Base-by-base conservation (phyloP, 305 asterid genomes). In the Fraxinus baroniana region DNA sequence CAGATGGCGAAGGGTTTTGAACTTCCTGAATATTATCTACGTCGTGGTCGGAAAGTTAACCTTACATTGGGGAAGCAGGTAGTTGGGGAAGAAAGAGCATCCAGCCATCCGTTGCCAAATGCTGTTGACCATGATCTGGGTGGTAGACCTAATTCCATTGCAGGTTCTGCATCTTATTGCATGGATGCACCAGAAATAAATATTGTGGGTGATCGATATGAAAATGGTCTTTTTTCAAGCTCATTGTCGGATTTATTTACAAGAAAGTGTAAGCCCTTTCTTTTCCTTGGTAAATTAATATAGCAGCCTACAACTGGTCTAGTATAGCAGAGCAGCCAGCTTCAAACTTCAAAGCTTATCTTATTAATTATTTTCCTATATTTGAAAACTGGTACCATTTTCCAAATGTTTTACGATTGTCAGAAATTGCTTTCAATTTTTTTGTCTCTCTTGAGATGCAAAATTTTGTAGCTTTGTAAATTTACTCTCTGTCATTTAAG, bases 241-340 rank as follows among this genome's bases (percentile, higher is more conserved):
- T 41, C 52, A 41, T 41, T 41, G 52, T 96, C 99, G 2, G 98
- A 96, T 86, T 75, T 94, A 81, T 91, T 96, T 82, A 88, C 87
- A 80, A 87, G 90, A 85, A 93, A 93, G 84, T 78, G 99, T 96
- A 90, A 46, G 97, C 62, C 79, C 83, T 82, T 87, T 46, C 84
- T 28, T 82, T 80, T 78, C 72, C 22, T 35, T 39, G 35, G 41
- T 28, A 30, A 5, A 57, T 72, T 77, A 60, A 62, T 84, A 32
- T 49, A 12, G 60, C 60, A 49, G 20, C 60, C 60, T 49, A 49
- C 60, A 49, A 49, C 60, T 15, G 18, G 60, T 46, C 4, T 46
- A 46, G 57, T 3, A 12, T 46, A 46, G 57, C 57, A 46, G 57
- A 46, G 18, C 57, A 46, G 57, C 57, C 5, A 46, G 57, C 57